Base-by-base conservation (phyloP, 768 basidiomycete genomes). In the Baorangia bicolor region DNA sequence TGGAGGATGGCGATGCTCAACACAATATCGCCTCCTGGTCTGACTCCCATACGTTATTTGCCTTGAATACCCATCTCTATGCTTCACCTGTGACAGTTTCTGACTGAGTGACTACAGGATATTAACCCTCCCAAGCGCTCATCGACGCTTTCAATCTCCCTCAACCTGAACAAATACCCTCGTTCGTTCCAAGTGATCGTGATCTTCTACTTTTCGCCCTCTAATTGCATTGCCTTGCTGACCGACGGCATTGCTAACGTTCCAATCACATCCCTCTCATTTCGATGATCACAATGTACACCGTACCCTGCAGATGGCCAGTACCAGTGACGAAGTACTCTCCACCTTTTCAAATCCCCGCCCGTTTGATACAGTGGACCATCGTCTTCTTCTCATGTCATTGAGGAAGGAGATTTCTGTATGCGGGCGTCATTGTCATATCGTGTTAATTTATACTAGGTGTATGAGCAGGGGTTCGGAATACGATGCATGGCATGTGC, bases 51-150 rank as follows among this genome's bases (percentile, higher is more conserved):
- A 28, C n/a, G n/a, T n/a, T n/a, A n/a, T n/a, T n/a, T n/a, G n/a
- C 23, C 2, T 30, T 41, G 10, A 9, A 4, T 1, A 14, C 11
- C 13, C 14, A 31, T 18, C 4, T 16, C 11, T 23, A 28, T 1
- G 13, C 16, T 33, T 50, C 5, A 18, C 14, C 6, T 8, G 21
- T 20, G 18, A 9, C 13, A 34, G 4, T 14, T 25, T 1, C 5
- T 49, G 18, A 34, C 9, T 4, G 4, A 16, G n/a, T n/a, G 9
- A 1, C n/a, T 30, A 34, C 39, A 66, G 62, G 25, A 39, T 57
- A 65, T 9, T 20, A 53, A 30, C 65, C 58, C 6, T 58, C 65
- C 1, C 34, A 37, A 37, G 53, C 59, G 8, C 58, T 67, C n/a
- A 7, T 58, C 10, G 56, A 66, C 0, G 62, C 65, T 6, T 25